Conservation (phyloP, 495 filamentous ascomycete species). For the Trichoderma reesei region DNA sequence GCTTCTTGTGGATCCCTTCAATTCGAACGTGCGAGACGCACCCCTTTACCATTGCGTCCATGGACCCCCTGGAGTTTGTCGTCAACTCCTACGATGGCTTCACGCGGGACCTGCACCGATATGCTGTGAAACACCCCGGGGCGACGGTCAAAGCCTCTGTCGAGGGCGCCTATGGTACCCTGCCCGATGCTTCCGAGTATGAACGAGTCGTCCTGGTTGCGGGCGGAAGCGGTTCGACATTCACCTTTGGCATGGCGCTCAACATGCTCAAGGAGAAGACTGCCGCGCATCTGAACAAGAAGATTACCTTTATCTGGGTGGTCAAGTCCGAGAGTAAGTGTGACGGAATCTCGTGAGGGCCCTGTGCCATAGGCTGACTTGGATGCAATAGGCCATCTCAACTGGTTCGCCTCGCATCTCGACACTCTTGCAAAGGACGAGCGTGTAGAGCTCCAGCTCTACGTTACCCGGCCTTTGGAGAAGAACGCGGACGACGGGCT, state of each 20-base stretch:
- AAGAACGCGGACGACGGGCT: background rate
- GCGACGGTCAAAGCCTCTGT: constrained; percentile 28
- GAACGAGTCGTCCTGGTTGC: constrained; percentile 44
- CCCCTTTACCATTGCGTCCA: constrained; percentile 51
- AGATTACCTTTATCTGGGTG: constrained; percentile 48
- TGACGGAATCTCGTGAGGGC: background rate
- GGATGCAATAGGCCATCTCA: constrained; percentile 23
- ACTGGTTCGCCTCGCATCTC: constrained; percentile 44
- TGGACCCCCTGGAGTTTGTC: constrained; percentile 35
- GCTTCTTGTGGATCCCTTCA: constrained; percentile 46
- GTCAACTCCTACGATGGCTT: constrained; percentile 45
- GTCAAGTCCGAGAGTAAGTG: constrained; percentile 39
- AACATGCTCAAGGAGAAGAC: constrained; percentile 38
- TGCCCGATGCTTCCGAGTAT: constrained; percentile 31
- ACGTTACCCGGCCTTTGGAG: constrained; percentile 29
- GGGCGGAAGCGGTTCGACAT: constrained; percentile 54
- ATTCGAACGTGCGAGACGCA: constrained; percentile 44
- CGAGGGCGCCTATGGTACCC: constrained; percentile 52
- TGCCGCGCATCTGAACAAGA: constrained; percentile 27
- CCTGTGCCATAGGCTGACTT: background rate
- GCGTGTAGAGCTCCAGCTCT: constrained; percentile 29
- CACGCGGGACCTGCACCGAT: constrained; percentile 41
- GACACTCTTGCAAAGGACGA: constrained; percentile 29
- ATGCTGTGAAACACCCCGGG: constrained; percentile 31
- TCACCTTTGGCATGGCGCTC: constrained; percentile 43